Evolutionary conservation across 2,329 filamentous ascomycete genomes (phyloP).

Genomic region (Zymoseptoria ardabiliae): DNA sequence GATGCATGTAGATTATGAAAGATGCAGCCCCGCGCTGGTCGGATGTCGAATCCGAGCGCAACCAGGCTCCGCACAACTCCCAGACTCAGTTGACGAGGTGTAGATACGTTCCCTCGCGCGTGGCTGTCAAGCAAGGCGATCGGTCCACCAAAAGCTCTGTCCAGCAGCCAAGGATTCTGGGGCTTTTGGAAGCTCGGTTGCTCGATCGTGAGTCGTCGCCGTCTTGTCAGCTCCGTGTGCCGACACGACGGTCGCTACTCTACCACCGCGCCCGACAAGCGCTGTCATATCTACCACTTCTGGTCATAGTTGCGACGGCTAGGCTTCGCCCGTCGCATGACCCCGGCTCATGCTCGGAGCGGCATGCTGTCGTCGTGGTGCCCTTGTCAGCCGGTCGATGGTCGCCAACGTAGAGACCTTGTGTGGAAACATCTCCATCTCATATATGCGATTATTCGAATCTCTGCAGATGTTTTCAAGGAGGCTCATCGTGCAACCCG

Average conservation of each 20-base stretch:
- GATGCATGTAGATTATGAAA: neutral
- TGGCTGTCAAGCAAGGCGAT: neutral
- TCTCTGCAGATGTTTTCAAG: too few relatives aligned
- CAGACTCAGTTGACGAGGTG: too few relatives aligned
- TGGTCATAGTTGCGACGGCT: neutral
- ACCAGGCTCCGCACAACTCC: neutral
- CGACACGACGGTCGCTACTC: neutral
- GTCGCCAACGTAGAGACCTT: too few relatives aligned
- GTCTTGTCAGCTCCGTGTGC: neutral
- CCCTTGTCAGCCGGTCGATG: too few relatives aligned
- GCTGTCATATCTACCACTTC: neutral
- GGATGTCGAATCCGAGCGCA: neutral
- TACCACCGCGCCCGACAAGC: neutral
- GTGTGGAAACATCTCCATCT: too few relatives aligned
- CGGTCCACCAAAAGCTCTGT: too few relatives aligned
- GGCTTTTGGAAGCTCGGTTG: neutral
- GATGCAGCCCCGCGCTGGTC: neutral
- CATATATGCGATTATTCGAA: too few relatives aligned
- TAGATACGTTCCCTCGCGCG: neutral
- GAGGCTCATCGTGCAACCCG: too few relatives aligned
- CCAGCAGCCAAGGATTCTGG: neutral
- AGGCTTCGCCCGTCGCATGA: neutral
- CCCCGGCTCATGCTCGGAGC: too few relatives aligned
- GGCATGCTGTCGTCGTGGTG: too few relatives aligned
- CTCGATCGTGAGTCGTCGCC: neutral